Conservation (phyloP, 768 basidiomycete species). For the Pleurotus giganteus region DNA sequence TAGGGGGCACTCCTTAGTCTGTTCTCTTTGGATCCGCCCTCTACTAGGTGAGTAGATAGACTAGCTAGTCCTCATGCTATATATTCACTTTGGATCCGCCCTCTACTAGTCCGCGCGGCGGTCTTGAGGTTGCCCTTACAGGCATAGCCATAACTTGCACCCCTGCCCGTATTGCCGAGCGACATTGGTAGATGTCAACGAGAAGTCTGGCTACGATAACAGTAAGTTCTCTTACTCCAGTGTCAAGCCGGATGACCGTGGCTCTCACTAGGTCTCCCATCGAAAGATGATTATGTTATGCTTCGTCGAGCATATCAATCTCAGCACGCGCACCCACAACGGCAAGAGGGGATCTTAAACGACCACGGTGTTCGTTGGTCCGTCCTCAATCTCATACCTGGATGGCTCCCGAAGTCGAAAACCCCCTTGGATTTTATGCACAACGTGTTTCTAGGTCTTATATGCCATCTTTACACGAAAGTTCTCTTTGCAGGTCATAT, state of each 20-base stretch:
- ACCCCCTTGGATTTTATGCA: constrained; percentile 31
- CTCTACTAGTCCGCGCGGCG: no score
- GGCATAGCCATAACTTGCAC: constrained; percentile 20
- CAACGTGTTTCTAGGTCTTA: constrained; percentile 23
- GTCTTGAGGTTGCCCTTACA: no score
- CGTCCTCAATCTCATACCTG: constrained; percentile 21
- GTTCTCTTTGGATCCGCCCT: no score
- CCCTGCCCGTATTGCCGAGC: constrained; percentile 24
- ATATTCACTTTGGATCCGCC: no score
- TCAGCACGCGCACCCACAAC: background rate
- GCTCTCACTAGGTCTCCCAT: background rate
- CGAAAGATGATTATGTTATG: constrained; percentile 16
- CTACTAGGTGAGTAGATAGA: no score
- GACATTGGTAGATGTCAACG: constrained; percentile 19
- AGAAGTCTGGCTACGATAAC: constrained; percentile 12
- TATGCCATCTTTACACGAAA: constrained; percentile 19
- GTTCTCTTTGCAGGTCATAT: constrained; percentile 23
- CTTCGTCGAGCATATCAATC: constrained; percentile 16
- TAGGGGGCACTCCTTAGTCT: no score
- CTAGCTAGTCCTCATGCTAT: no score
- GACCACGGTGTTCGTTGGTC: constrained; percentile 21
- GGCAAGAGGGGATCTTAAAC: constrained; percentile 17
- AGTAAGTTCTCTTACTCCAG: background rate
- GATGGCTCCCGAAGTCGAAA: constrained; percentile 23
- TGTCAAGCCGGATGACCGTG: background rate